A percentile compares a stretch with the other conserved stretches of the same genome.
Evolutionary conservation across 2,329 filamentous ascomycete species (phyloP).

Genomic region (Tothia fuscella): DNA sequence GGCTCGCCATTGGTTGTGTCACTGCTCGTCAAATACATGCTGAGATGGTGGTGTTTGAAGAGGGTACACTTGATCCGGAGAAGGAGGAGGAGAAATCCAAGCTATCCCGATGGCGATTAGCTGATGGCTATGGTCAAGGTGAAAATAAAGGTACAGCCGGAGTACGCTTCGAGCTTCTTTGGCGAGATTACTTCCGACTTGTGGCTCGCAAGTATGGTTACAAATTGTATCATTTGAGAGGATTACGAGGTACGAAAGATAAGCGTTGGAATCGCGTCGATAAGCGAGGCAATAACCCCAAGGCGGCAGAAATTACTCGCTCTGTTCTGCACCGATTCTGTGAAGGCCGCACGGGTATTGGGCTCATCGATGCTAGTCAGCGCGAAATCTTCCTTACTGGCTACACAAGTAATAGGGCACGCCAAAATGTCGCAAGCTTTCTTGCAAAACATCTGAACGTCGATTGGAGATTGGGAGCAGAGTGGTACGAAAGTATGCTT

Average conservation of each 20-base stretch:
- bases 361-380: slow-evolving; percentile 65
- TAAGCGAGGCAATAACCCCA: slow-evolving; percentile 10
- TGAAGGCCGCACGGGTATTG: slow-evolving; percentile 59
- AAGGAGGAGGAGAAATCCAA: neutral
- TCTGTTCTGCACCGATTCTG: slow-evolving; percentile 40
- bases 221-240: slow-evolving; percentile 52
- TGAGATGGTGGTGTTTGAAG: slow-evolving; percentile 55
- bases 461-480: slow-evolving; percentile 70
- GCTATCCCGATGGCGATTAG: slow-evolving; percentile 12
- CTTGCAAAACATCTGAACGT: slow-evolving; percentile 60
- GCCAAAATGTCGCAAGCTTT: slow-evolving; percentile 68
- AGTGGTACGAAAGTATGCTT: slow-evolving; percentile 69
- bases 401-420: slow-evolving; percentile 63
- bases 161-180: slow-evolving; percentile 62
- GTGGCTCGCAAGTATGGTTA: slow-evolving; percentile 58
- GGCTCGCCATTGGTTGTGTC: slow-evolving; percentile 58
- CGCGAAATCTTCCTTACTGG: slow-evolving; percentile 64
- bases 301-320: neutral
- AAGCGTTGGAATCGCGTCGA: slow-evolving; percentile 20
- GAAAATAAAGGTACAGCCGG: slow-evolving; percentile 60
- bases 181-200: slow-evolving; percentile 72
- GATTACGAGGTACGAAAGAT: slow-evolving; percentile 42
- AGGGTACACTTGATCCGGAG: slow-evolving; percentile 34
- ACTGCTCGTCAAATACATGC: slow-evolving; percentile 62
- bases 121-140: slow-evolving; percentile 51